Conservation (phyloP, 176 grass and related monocot species). For the Ananas comosus region DNA sequence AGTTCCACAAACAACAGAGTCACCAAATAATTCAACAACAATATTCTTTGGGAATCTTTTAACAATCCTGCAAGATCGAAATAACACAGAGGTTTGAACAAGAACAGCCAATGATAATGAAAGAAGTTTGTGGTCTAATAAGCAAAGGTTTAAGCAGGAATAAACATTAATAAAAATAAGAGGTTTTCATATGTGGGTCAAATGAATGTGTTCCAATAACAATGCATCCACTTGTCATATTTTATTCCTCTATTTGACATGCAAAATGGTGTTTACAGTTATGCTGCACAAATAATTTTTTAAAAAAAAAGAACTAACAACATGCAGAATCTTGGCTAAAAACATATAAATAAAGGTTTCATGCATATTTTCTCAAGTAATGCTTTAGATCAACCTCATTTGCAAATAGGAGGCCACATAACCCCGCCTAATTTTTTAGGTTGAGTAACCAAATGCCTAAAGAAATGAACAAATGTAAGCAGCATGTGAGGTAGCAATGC, state of each 20-base stretch:
- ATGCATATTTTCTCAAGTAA: neutral
- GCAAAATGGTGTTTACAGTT: no score
- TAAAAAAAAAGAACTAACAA: neutral
- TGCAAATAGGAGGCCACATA: neutral
- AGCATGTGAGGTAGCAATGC: neutral
- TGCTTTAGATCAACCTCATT: neutral
- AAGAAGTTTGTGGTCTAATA: no score
- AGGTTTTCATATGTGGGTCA: neutral
- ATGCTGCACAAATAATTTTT: no score
- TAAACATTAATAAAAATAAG: neutral
- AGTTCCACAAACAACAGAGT: conserved; percentile 31
- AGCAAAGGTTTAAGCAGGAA: no score
- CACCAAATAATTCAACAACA: conserved; percentile 27
- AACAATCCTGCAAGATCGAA: conserved; percentile 35
- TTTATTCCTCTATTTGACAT: neutral
- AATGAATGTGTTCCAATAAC: neutral
- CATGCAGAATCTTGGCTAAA: neutral
- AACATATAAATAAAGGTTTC: neutral
- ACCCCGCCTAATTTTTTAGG: neutral
- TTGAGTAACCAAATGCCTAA: neutral
- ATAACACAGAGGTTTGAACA: conserved; percentile 15
- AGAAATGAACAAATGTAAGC: neutral
- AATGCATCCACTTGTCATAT: neutral
- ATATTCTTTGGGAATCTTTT: conserved; percentile 16
- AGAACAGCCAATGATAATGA: no score